Base-by-base conservation (phyloP, 2,329 filamentous ascomycete genomes). In the Epichloe sp. region DNA sequence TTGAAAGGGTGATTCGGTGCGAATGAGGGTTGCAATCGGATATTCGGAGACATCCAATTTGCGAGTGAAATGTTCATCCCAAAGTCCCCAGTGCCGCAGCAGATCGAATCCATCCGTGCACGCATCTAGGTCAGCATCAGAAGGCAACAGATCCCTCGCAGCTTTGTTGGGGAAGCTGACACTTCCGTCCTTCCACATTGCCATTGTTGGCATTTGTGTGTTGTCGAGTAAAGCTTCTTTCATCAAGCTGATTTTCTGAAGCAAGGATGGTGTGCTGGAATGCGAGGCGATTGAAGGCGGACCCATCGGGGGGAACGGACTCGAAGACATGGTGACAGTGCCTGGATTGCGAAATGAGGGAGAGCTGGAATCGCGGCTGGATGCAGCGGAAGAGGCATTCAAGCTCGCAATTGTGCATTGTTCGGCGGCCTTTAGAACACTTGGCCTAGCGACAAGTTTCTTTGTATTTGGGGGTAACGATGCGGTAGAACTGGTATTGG, bases 121-220 rank as follows among this genome's bases (percentile, higher is more conserved):
- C 0, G 64, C 62, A 6, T 70, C 67, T 2, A 71, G 58, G 37
- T 72, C 69, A 3, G 67, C 64, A 14, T 70, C 63, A 10, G 67
- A 63, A 23, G 68, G 61, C 53, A 81, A 72, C n/a, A 83, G 64
- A 4, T 68, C 64, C 12, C 76, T 69, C 12, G 78, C 78, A 4
- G 84, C 83, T 57, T 77, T 78, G 60, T 91, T 91, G 4, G 85
- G 82, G 43, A 88, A 81, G 0, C 79, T 82, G 45, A 88, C 80
- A 46, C 79, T 84, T 49, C 84, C 80, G 56, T 91, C 86, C 60
- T 83, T 85, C 86, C 86, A 90, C 80, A 89, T 86, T 23, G 84
- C 83, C 44, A 89, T 71, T 21, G 88, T 83, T 0, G 86, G 86
- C 61, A 87, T 81, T 54, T 80, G 77, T 26, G 86, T 86, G 40